A percentile compares a stretch with the other conserved stretches of the same genome.
Conservation (phyloP, 306 rosid genomes). For the Casuarina glauca region DNA sequence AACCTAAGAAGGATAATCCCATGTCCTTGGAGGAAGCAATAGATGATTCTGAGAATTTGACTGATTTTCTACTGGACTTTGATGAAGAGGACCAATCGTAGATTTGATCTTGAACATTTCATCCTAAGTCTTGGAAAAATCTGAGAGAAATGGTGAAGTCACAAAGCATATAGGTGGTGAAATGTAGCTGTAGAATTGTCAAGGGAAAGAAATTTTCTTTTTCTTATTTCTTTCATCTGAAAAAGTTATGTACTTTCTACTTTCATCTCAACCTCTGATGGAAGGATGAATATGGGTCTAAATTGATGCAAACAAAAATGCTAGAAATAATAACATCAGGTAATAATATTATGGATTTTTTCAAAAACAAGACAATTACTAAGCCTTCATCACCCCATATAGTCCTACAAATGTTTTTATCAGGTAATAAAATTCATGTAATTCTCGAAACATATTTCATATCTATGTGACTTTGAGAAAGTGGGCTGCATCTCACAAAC, state of each 20-base stretch:
- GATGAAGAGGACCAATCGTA: constrained; percentile 55
- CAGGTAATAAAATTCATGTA: too few species aligned
- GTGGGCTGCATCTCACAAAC: too few species aligned
- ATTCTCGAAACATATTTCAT: too few species aligned
- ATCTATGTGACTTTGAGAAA: too few species aligned
- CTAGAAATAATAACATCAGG: too few species aligned
- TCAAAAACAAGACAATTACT: too few species aligned
- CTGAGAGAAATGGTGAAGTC: neutral
- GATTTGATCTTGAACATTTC: constrained; percentile 23
- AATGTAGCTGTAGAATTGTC: neutral
- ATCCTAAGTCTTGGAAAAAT: neutral
- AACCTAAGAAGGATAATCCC: constrained; percentile 66
- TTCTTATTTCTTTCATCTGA: neutral
- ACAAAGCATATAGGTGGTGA: neutral
- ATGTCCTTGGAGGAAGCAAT: constrained; percentile 72
- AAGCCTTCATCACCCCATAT: too few species aligned
- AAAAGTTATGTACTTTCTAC: neutral
- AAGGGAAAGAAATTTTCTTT: neutral
- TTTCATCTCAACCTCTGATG: neutral
- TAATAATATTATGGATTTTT: too few species aligned
- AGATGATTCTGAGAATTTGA: constrained; percentile 79
- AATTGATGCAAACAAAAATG: too few species aligned
- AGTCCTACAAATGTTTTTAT: too few species aligned
- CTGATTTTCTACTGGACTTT: constrained; percentile 91
- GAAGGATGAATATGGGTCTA: too few species aligned